These are phyloP conservation scores for Pulveroboletus ravenelii DNA, from an alignment of 768 basidiomycete genomes.

Conservation along the genomic window DNA sequence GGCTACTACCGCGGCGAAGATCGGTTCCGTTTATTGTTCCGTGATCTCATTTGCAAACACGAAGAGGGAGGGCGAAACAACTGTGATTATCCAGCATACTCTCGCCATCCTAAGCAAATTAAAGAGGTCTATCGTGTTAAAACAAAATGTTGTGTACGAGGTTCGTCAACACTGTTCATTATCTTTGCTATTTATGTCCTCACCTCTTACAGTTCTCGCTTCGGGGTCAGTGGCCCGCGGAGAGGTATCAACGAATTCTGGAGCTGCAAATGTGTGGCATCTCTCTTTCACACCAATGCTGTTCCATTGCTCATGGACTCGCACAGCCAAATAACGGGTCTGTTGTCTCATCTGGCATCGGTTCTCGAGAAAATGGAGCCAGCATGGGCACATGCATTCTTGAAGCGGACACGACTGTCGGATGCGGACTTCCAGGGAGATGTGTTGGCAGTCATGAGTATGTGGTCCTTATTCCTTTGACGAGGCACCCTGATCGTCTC, in stretches of 20 bases:
- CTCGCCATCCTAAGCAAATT: slow-evolving; percentile 74
- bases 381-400: slow-evolving; percentile 72
- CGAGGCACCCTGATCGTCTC: background rate
- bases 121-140: slow-evolving; percentile 52
- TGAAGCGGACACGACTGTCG: slow-evolving; percentile 67
- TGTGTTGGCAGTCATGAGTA: slow-evolving; percentile 76
- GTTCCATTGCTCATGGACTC: slow-evolving; percentile 2
- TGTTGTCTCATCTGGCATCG: slow-evolving; percentile 70
- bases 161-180: slow-evolving; percentile 30
- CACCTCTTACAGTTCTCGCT: slow-evolving; percentile 56
- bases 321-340: slow-evolving; percentile 59
- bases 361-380: slow-evolving; percentile 69
- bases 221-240: slow-evolving; percentile 73
- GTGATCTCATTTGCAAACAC: slow-evolving; percentile 69
- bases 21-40: slow-evolving; percentile 71
- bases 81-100: slow-evolving; percentile 57
- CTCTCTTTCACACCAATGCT: background rate
- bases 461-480: slow-evolving; percentile 15
- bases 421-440: slow-evolving; percentile 85
- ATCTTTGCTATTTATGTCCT: background rate
- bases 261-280: slow-evolving; percentile 59
- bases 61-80: slow-evolving; percentile 44
- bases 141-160: slow-evolving; percentile 62
- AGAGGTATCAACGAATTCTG: slow-evolving; percentile 65
- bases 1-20: slow-evolving; percentile 60